A percentile compares a stretch with the other conserved stretches of the same genome.
Conservation (phyloP, 2,329 filamentous ascomycete species). For the Orbilia ellipsospora region DNA sequence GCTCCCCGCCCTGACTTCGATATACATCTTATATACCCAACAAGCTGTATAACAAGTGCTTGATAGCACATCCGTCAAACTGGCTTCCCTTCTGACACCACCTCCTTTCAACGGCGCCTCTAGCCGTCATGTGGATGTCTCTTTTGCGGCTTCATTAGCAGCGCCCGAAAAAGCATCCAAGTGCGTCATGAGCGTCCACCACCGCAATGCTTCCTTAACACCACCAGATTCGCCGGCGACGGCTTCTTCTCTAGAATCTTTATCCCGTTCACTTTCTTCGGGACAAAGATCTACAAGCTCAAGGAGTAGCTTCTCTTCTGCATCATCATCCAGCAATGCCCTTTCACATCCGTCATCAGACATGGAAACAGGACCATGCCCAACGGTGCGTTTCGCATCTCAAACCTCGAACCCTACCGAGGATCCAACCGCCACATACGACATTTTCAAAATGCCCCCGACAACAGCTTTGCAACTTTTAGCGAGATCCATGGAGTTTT, state of each 20-base stretch:
- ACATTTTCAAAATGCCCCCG: conserved; percentile 78
- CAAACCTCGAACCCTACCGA: conserved; percentile 52
- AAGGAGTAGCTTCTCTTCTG: conserved; percentile 50
- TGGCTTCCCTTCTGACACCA: conserved; percentile 54
- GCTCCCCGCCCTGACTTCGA: not conserved
- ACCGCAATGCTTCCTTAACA: conserved; percentile 53
- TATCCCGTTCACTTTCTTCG: conserved; percentile 30
- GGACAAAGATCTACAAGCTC: conserved; percentile 43
- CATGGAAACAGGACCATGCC: conserved; percentile 48
- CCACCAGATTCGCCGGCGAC: conserved; percentile 52
- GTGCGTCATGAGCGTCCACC: conserved; percentile 53
- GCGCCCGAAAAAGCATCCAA: conserved; percentile 41
- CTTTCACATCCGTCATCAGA: conserved; percentile 49
- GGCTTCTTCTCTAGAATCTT: conserved; percentile 37
- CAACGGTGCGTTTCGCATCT: conserved; percentile 52
- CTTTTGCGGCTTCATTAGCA: conserved; percentile 38
- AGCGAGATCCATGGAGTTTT: conserved; percentile 75
- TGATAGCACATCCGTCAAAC: conserved; percentile 50
- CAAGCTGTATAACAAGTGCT: conserved; percentile 34
- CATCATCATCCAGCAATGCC: conserved; percentile 44
- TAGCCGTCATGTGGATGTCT: conserved; percentile 43
- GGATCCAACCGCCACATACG: conserved; percentile 65
- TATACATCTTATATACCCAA: conserved; percentile 19
- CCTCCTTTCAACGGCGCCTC: conserved; percentile 53
- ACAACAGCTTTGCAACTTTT: conserved; percentile 82